Base-by-base conservation (phyloP, 371 early-diverging fungal genomes). In the Zychaea mexicana region DNA sequence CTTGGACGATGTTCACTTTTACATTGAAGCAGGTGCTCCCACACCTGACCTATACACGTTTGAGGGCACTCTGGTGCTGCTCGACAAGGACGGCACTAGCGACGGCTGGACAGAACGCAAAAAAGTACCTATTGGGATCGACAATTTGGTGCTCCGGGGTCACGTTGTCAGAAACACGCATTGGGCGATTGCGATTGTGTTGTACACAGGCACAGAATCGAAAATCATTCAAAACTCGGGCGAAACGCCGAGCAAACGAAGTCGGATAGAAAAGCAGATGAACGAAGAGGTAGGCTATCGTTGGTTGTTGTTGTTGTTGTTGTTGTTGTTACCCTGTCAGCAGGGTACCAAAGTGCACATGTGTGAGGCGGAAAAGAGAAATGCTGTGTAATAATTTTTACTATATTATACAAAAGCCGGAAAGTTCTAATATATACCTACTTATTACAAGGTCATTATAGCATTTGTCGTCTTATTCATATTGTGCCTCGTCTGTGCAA, bases 181-280 rank as follows among this genome's bases (percentile, higher is more conserved):
- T 57, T 92, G 90, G 87, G 86, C 91, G 3, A 88, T 96, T 57
- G 96, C 91, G 0, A 65, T 95, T 4, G 94, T 94, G 13, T 70
- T 96, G 12, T 94, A 87, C 63, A 97, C 97, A 0, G 99, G 98
- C 27, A 78, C 84, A 22, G 94, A 97, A 58, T 96, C 98, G 57
- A 98, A 97, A 78, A 91, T 95, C 66, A 90, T 94, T 69, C 77
- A 93, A 46, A 96, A 96, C 77, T 86, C 93, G 22, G 94, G 92
- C 15, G 84, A 85, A 22, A 90, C 95, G 2, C 94, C 94, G 8
- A 88, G 86, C 54, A 98, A 98, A 77, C 81, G 91, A 61, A 95
- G 95, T 67, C 86, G 86, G 49, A 90, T 98, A 59, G 99, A 98
- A 70, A 90, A 85, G 49, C 86, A 90, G 67, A 87, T 98, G 88